These are phyloP conservation scores for Suillus americanus DNA, from an alignment of 768 basidiomycete species.

Conservation along the genomic window DNA sequence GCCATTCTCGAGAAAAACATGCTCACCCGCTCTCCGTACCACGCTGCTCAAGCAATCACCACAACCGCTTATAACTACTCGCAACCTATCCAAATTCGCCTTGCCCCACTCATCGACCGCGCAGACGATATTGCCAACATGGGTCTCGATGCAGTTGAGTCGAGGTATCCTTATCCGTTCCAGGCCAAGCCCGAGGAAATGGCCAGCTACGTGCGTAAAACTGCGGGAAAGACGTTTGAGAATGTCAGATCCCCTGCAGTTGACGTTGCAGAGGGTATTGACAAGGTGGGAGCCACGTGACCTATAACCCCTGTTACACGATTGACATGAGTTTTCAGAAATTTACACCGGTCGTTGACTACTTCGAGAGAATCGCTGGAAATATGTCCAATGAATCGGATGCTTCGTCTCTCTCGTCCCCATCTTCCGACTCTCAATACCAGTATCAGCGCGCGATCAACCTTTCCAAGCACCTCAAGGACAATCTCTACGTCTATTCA, in stretches of 20 bases:
- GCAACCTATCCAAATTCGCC: conserved; percentile 61
- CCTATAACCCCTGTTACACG: conserved; percentile 11
- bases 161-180: conserved; percentile 76
- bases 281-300: conserved; percentile 54
- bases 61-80: conserved; percentile 58
- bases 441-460: conserved; percentile 76
- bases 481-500: conserved; percentile 64
- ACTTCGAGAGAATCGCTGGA: conserved; percentile 56
- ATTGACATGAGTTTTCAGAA: conserved; percentile 37
- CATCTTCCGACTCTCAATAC: conserved; percentile 57
- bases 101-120: conserved; percentile 64
- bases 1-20: conserved; percentile 56
- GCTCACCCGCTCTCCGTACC: conserved; percentile 65
- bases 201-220: conserved; percentile 54
- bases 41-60: conserved; percentile 62
- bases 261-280: conserved; percentile 64
- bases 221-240: conserved; percentile 64
- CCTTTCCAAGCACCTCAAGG: conserved; percentile 63
- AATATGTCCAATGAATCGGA: conserved; percentile 48
- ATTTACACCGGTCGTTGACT: conserved; percentile 75
- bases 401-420: conserved; percentile 44
- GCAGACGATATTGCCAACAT: conserved; percentile 72
- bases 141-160: conserved; percentile 71
- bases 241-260: conserved; percentile 65
- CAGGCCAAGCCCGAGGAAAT: conserved; percentile 73